Base-by-base conservation (phyloP, 192 early-diverging fungal species). In the Backusella macrospora region DNA sequence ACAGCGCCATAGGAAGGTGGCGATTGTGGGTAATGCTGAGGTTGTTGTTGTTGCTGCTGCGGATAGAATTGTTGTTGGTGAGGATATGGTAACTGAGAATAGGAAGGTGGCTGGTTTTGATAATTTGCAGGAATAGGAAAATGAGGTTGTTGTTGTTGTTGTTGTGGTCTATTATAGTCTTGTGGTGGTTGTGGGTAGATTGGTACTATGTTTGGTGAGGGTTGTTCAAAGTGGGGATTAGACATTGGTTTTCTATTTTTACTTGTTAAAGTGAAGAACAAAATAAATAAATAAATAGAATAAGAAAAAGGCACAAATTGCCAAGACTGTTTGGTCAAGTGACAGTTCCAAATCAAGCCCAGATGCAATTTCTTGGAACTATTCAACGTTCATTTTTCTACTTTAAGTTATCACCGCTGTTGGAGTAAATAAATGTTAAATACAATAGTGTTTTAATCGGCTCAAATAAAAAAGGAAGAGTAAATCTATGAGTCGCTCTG, bases 1-100 rank as follows among this genome's bases (percentile, higher is more conserved):
- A 59, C 52, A 23, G 52, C 52, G 5, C 52, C 52, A 59, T 59
- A 59, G 12, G 52, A 59, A 26, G 52, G 52, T 21, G 52, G 52
- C 16, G 52, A 21, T 10, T 18, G 21, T 59, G 21, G 52, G 12
- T 59, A 59, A 10, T 21, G 16, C 4, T 59, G 47, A 5, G 16
- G 47, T 49, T 15, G 47, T 6, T 49, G 18, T 15, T 49, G 16
- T 49, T 49, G 48, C 9, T 49, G 52, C 23, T 59, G 52, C 26
- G 52, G 52, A 26, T 59, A 59, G 13, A 9, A 23, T 21, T 59
- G 52, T 4, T 59, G 52, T 26, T 18, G 52, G 10, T 59, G 13
- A 18, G 48, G n/a, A 9, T 49, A 49, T 59, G 52, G 52, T 21
- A 59, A 6, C 21, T 21, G 52, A 26, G 52, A 59, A 59, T 59